phyloP scores from a whole-genome alignment of 352 stramenopile species.

The Pythium angustatum region DNA sequence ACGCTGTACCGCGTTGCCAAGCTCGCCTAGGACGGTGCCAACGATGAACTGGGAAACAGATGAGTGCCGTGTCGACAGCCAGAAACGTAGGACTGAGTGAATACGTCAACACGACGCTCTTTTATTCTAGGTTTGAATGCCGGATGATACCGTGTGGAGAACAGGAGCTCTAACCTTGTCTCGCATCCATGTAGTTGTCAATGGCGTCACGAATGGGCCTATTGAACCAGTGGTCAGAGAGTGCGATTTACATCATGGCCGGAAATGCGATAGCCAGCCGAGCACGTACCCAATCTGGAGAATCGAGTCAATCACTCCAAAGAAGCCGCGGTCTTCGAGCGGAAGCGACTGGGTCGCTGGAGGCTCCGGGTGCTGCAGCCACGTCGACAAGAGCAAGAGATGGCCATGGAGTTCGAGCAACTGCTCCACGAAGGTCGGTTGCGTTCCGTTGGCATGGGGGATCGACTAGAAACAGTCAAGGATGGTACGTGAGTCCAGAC shows the following conservation, averaged over 20 bases:
- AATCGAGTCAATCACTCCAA: slow-evolving; percentile 72
- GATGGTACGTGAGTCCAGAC: too few relatives aligned
- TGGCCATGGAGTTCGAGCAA: slow-evolving; percentile 60
- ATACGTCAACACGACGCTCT: neutral
- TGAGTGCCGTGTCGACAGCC: too few relatives aligned
- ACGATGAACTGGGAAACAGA: too few relatives aligned
- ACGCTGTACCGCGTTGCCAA: slow-evolving; percentile 80
- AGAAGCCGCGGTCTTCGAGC: slow-evolving; percentile 68
- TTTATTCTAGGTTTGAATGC: neutral
- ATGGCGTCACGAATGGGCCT: slow-evolving; percentile 63
- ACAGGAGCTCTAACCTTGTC: slow-evolving; percentile 6
- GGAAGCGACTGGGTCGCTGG: slow-evolving; percentile 65
- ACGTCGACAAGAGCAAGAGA: slow-evolving; percentile 66
- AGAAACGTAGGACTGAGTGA: too few relatives aligned
- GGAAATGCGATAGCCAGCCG: neutral
- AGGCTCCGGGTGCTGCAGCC: slow-evolving; percentile 75
- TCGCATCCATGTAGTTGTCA: slow-evolving; percentile 65
- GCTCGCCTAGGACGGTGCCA: slow-evolving; percentile 26
- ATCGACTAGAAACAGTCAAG: slow-evolving; percentile 36
- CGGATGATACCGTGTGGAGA: too few relatives aligned
- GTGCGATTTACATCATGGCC: neutral
- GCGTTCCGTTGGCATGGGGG: slow-evolving; percentile 31
- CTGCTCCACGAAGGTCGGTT: slow-evolving; percentile 28
- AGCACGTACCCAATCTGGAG: slow-evolving; percentile 63
- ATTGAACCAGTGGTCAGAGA: neutral